Conservation (phyloP, 2,329 filamentous ascomycete genomes). For the Camillea tinctor region DNA sequence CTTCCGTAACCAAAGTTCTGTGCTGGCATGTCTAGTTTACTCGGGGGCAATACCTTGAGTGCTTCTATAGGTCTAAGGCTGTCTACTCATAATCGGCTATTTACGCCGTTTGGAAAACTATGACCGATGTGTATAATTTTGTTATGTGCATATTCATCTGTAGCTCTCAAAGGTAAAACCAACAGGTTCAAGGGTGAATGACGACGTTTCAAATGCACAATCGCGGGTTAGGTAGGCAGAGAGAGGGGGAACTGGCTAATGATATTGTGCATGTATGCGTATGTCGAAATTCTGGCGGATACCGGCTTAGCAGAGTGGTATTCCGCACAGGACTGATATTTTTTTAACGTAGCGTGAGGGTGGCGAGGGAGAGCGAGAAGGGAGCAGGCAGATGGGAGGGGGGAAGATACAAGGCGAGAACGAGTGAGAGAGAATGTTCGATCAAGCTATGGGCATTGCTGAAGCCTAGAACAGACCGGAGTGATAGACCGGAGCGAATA, state of each 20-base stretch:
- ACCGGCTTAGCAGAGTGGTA: background rate
- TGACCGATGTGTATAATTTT: background rate
- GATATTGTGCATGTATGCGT: background rate
- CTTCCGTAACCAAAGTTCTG: background rate
- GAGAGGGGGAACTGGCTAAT: background rate
- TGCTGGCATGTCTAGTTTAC: background rate
- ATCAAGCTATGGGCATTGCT: background rate
- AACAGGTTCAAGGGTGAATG: constrained; percentile 1
- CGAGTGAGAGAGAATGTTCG: background rate
- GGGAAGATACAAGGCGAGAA: background rate
- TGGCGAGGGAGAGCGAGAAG: background rate
- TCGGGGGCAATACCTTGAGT: background rate
- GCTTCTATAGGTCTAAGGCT: background rate
- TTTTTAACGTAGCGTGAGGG: background rate
- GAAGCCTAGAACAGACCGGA: background rate
- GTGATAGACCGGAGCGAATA: background rate
- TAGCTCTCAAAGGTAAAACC: background rate
- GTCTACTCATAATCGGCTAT: background rate
- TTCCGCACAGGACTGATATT: background rate
- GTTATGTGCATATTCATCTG: background rate
- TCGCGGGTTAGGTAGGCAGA: constrained; percentile 11
- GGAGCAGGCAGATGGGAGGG: background rate
- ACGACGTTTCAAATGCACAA: constrained; percentile 18
- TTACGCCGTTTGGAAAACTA: background rate
- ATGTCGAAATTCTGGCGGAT: background rate